Evolutionary conservation across 2,329 filamentous ascomycete genomes (phyloP).

Genomic region (Magnaporthiopsis rhizophila): DNA sequence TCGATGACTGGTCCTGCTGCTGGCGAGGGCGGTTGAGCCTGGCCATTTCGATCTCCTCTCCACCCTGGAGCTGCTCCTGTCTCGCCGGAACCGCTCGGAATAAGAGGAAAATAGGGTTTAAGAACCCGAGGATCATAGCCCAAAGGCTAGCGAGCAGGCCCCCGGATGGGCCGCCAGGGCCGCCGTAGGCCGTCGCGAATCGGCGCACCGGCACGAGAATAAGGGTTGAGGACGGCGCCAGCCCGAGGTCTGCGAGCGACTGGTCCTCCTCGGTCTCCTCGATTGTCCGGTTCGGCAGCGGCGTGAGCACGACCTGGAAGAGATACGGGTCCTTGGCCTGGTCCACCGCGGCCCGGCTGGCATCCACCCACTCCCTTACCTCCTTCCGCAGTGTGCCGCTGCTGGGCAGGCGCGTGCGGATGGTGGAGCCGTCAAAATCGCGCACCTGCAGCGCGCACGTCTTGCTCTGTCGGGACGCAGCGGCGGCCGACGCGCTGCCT

Average conservation of each 20-base stretch:
- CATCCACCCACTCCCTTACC: conserved; percentile 72
- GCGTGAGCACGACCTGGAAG: conserved; percentile 77
- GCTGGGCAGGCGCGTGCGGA: conserved; percentile 64
- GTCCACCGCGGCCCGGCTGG: conserved; percentile 37
- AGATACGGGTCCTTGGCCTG: conserved; percentile 57
- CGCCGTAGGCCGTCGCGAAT: conserved; percentile 32
- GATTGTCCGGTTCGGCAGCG: conserved; percentile 66
- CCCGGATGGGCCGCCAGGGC: background rate
- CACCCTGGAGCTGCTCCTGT: background rate
- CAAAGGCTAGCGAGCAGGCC: conserved; percentile 26
- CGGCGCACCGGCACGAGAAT: conserved; percentile 65
- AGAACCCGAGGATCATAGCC: conserved; percentile 20
- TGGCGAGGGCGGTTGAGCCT: background rate
- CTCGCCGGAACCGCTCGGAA: conserved; percentile 16
- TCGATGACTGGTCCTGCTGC: background rate
- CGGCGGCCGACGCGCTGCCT: conserved; percentile 21
- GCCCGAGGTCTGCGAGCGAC: conserved; percentile 58
- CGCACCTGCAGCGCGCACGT: conserved; percentile 65
- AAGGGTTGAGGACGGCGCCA: conserved; percentile 73
- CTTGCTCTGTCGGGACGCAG: conserved; percentile 17
- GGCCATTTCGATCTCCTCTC: background rate
- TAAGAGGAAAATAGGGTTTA: conserved; percentile 20
- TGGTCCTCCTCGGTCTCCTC: conserved; percentile 66
- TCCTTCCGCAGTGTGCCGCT: conserved; percentile 52
- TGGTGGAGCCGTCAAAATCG: conserved; percentile 74